Conservation (phyloP, 2,329 filamentous ascomycete species). For the Paecilomyces sp. region DNA sequence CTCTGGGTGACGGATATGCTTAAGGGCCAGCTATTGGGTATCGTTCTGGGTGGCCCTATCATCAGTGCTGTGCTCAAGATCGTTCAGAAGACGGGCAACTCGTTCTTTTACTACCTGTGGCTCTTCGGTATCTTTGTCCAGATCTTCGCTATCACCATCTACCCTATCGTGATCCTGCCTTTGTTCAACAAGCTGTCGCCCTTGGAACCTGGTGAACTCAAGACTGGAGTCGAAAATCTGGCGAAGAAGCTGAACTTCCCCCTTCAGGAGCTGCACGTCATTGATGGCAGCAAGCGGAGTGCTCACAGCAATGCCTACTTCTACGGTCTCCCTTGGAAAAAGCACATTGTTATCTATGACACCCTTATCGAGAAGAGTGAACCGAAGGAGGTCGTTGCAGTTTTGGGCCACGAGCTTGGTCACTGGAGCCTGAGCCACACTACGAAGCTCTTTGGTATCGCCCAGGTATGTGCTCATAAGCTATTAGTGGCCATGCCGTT, state of each 20-base stretch:
- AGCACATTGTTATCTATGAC: conserved; percentile 99
- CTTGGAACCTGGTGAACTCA: conserved; percentile 77
- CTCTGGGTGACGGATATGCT: conserved; percentile 85
- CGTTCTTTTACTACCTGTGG: conserved; percentile 99
- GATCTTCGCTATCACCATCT: conserved; percentile 91
- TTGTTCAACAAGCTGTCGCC: conserved; percentile 98
- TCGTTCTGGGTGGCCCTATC: conserved; percentile 77
- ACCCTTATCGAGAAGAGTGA: conserved; percentile 94
- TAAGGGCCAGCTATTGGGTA: conserved; percentile 77
- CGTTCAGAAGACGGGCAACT: conserved; percentile 83
- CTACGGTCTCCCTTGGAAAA: conserved; percentile 97
- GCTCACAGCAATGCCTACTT: conserved; percentile 92
- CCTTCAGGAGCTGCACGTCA: conserved; percentile 86
- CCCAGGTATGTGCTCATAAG: conserved; percentile 54
- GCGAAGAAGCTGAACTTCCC: conserved; percentile 83
- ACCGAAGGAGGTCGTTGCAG: conserved; percentile 85
- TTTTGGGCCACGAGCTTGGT: conserved; percentile 89
- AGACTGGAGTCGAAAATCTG: conserved; percentile 77
- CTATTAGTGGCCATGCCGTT: conserved; percentile 1
- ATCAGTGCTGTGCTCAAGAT: conserved; percentile 90
- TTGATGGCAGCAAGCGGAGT: conserved; percentile 82
- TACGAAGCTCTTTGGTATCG: conserved; percentile 80
- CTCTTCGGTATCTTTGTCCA: conserved; percentile 83
- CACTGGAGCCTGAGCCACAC: conserved; percentile 98
- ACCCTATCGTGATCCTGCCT: conserved; percentile 87